phyloP scores from a whole-genome alignment of 768 basidiomycete genomes.

The Russula olivacea region DNA sequence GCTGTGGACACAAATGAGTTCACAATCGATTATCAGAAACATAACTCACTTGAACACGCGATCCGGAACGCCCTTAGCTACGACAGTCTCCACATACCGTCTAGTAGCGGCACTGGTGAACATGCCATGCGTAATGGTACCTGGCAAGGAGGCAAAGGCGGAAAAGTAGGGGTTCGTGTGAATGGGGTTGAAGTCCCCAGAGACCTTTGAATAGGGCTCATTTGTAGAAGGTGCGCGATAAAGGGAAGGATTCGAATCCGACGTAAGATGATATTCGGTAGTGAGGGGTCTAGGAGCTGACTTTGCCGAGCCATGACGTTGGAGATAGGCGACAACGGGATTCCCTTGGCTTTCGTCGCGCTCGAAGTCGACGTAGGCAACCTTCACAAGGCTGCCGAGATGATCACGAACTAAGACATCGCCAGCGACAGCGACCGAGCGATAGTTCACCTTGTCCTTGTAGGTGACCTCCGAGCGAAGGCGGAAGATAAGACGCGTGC shows the following conservation, averaged over 20 bases:
- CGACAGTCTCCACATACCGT: constrained; percentile 86
- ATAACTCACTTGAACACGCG: constrained; percentile 76
- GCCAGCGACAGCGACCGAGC: constrained; percentile 74
- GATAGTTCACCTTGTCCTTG: constrained; percentile 84
- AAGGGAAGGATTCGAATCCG: constrained; percentile 47
- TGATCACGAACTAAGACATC: constrained; percentile 85
- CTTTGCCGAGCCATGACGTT: constrained; percentile 81
- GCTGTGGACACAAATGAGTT: constrained; percentile 35
- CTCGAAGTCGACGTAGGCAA: constrained; percentile 81
- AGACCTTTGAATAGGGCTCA: constrained; percentile 91
- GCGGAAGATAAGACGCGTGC: constrained; percentile 85
- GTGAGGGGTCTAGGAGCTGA: constrained; percentile 73
- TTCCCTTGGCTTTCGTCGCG: constrained; percentile 88
- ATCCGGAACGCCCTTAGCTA: constrained; percentile 87
- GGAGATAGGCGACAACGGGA: constrained; percentile 86
- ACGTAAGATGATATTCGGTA: constrained; percentile 83
- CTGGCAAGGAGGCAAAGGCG: constrained; percentile 85
- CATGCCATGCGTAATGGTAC: constrained; percentile 96
- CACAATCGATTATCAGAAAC: constrained; percentile 4
- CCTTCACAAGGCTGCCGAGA: constrained; percentile 81
- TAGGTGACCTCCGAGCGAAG: constrained; percentile 80
- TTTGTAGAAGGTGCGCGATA: constrained; percentile 88
- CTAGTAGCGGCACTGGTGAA: constrained; percentile 96
- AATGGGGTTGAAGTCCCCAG: constrained; percentile 98
- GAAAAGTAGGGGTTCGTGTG: constrained; percentile 99